Conservation (phyloP, 2,329 filamentous ascomycete species). For the Bipolaris victoriae region DNA sequence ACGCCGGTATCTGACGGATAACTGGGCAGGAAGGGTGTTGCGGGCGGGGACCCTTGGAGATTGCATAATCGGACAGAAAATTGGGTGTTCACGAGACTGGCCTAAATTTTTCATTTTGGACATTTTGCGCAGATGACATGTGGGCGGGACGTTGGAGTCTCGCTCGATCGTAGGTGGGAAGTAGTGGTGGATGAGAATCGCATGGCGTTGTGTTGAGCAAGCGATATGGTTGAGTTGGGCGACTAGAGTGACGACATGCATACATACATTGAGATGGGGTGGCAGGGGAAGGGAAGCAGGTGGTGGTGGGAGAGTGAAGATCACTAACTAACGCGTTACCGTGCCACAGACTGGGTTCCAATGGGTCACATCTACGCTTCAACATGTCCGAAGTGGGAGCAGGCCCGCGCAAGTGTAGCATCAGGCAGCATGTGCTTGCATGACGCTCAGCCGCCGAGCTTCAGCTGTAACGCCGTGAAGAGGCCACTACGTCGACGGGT, state of each 20-base stretch:
- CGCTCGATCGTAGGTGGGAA: conserved; percentile 7
- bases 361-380: neutral
- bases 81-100: conserved; percentile 8
- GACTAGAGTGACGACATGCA: neutral
- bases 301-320: neutral
- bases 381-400: neutral
- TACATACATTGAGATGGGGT: neutral
- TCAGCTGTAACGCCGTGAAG: neutral
- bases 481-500: neutral
- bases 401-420: neutral
- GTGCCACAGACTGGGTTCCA: neutral
- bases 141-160: neutral
- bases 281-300: neutral
- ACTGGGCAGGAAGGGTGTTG: conserved; percentile 6
- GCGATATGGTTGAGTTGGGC: neutral
- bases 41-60: conserved; percentile 1
- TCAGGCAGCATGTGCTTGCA: neutral
- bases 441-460: neutral
- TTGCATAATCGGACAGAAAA: conserved; percentile 13
- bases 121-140: neutral
- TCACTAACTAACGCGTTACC: neutral
- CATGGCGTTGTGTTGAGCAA: neutral
- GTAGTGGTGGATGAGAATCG: neutral
- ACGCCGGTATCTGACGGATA: conserved; percentile 1
- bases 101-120: neutral